These are phyloP conservation scores for Salix udensis DNA, from an alignment of 345 rosid genomes.

Conservation along the genomic window DNA sequence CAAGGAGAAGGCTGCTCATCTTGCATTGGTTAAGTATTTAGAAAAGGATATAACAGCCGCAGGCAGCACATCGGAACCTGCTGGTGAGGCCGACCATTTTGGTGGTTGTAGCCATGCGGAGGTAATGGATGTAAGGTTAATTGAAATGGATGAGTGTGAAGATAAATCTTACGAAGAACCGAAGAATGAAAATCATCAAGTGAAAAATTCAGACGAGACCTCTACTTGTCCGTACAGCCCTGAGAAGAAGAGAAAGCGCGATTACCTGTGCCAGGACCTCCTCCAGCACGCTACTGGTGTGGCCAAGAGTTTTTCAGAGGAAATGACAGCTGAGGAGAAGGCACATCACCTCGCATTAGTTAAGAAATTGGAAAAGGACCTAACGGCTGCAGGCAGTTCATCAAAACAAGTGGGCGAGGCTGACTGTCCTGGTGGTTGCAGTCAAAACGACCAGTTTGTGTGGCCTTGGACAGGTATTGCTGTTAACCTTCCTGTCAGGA, in stretches of 20 bases:
- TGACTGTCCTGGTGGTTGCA: conserved; percentile 35
- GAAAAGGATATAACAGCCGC: conserved; percentile 41
- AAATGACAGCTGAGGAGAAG: conserved; percentile 65
- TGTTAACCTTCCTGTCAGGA: conserved; percentile 71
- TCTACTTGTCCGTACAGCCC: conserved; percentile 80
- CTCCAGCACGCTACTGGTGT: conserved; percentile 97
- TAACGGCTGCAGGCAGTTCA: conserved; percentile 14
- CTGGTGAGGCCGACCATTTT: conserved; percentile 5
- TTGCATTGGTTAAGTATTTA: conserved; percentile 74
- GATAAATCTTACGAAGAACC: conserved; percentile 56
- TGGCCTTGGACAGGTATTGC: conserved; percentile 83
- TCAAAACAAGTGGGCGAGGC: conserved; percentile 27
- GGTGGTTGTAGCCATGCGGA: not conserved
- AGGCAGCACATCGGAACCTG: conserved; percentile 25
- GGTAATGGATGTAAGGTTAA: conserved; percentile 30
- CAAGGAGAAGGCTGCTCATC: conserved; percentile 76
- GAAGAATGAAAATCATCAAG: conserved; percentile 57
- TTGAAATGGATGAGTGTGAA: conserved; percentile 42
- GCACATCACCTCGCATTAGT: conserved; percentile 80
- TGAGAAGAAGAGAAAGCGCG: conserved; percentile 52
- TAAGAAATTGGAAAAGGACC: conserved; percentile 63
- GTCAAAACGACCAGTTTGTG: conserved; percentile 70
- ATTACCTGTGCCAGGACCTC: conserved; percentile 61
- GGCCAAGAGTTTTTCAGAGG: conserved; percentile 66
- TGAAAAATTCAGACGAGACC: conserved; percentile 51